These are phyloP conservation scores for Fusarium redolens DNA, from an alignment of 2,329 filamentous ascomycete genomes.

Conservation along the genomic window DNA sequence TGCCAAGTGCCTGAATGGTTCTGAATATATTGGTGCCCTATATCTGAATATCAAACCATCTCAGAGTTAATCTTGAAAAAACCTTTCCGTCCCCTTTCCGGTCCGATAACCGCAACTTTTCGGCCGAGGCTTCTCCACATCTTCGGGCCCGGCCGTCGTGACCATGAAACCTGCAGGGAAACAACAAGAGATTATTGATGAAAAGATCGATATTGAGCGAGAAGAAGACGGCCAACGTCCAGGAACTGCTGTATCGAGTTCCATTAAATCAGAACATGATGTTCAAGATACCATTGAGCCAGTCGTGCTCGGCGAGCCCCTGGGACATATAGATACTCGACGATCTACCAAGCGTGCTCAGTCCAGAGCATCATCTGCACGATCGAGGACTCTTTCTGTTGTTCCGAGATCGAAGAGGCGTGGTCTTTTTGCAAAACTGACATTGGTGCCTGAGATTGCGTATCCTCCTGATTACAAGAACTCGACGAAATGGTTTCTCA, in stretches of 20 bases:
- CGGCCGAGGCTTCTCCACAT: slow-evolving; percentile 34
- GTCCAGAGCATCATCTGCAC: slow-evolving; percentile 54
- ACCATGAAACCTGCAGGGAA: slow-evolving; percentile 26
- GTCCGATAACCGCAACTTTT: slow-evolving; percentile 11
- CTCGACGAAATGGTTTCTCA: slow-evolving; percentile 86
- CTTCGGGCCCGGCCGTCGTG: slow-evolving; percentile 34
- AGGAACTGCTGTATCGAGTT: slow-evolving; percentile 26
- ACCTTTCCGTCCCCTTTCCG: slow-evolving; percentile 11
- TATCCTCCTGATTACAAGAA: slow-evolving; percentile 78
- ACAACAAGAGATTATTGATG: slow-evolving; percentile 10
- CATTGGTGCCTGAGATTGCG: slow-evolving; percentile 82
- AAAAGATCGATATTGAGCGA: slow-evolving; percentile 32
- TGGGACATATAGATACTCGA: slow-evolving; percentile 40
- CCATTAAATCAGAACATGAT: slow-evolving; percentile 22
- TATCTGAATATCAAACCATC: not conserved
- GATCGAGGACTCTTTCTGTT: slow-evolving; percentile 52
- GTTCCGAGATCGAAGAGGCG: slow-evolving; percentile 66
- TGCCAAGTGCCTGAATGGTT: not conserved
- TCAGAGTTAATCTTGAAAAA: not conserved
- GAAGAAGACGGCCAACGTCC: slow-evolving; percentile 20
- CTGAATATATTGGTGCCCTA: not conserved
- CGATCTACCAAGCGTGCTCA: slow-evolving; percentile 31
- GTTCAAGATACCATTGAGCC: slow-evolving; percentile 34
- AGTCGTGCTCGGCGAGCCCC: slow-evolving; percentile 36
- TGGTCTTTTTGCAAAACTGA: slow-evolving; percentile 77